Evolutionary conservation across 306 rosid genomes (phyloP).

Genomic region (Adenanthera pavonina): DNA sequence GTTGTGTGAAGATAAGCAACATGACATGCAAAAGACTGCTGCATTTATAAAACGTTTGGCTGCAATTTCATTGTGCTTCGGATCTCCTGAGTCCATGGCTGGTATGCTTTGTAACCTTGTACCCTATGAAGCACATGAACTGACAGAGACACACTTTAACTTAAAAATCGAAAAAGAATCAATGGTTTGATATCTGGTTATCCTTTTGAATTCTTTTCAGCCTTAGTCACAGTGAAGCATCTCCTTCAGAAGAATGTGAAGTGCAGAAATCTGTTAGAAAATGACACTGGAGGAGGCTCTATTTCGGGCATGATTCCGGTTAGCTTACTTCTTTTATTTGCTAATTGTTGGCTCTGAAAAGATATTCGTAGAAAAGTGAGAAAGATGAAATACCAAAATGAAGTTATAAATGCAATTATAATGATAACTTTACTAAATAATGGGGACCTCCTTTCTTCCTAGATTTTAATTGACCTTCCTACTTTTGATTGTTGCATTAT

Average conservation of each 20-base stretch:
- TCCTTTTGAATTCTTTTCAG: conserved; percentile 57
- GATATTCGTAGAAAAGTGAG: not conserved
- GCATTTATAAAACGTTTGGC: conserved; percentile 94
- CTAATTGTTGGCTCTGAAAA: conserved; percentile 7
- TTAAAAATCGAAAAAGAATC: not conserved
- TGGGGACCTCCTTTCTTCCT: not conserved
- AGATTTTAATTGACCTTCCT: not conserved
- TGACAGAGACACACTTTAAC: not conserved
- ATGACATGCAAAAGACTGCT: conserved; percentile 98
- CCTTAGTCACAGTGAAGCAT: conserved; percentile 86
- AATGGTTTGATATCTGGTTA: conserved; percentile 25
- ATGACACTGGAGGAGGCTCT: conserved; percentile 95
- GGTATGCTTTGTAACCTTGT: conserved; percentile 53
- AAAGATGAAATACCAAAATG: not conserved
- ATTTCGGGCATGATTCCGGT: conserved; percentile 80
- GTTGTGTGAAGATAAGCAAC: conserved; percentile 96
- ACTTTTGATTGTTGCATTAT: not conserved
- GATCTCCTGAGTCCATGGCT: conserved; percentile 91
- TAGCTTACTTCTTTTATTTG: conserved; percentile 44
- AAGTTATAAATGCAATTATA: not conserved
- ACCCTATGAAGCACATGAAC: not conserved
- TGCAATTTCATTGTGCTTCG: conserved; percentile 70
- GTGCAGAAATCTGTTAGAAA: conserved; percentile 95
- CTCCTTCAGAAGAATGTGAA: conserved; percentile 91
- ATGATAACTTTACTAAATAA: not conserved